Base-by-base conservation (phyloP, 2,329 filamentous ascomycete species). In the Colletotrichum sp. region DNA sequence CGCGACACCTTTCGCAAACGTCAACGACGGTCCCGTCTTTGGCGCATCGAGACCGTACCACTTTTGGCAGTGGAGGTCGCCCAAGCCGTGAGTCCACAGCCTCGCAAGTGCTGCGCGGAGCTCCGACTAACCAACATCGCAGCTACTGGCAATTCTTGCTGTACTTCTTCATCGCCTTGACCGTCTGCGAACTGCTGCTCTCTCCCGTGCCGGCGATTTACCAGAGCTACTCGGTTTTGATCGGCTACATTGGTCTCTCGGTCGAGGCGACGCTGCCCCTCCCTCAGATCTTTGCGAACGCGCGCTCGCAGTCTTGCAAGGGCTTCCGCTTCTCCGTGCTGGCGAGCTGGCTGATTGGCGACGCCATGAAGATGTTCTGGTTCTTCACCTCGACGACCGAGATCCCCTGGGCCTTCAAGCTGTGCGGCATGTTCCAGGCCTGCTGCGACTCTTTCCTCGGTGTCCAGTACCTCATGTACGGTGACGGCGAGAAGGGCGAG, bases 351-450 rank as follows among this genome's bases (percentile, higher is more conserved):
- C 87, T 98, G 69, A 86, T 93, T 4, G 95, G 95, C 77, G 95
- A 98, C 84, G 88, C 91, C 10, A 95, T 97, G 93, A 98, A 98
- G 89, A 94, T 96, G 90, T 94, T 95, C 81, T 94, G 92, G 92
- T 97, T 96, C 87, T 94, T 96, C 77, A 94, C 93, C 3, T 91
- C 93, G 2, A 91, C 89, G 2, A 91, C 91, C 6, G 88, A 90
- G 80, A 95, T 97, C 36, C 95, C 95, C 0, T 90, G 90, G 89
- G 92, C 94, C 2, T 98, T 97, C 85, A 96, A 96, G 87, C 85
- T 95, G 24, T 96, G 95, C 82, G 95, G 94, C 78, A 88, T 95
- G 71, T 96, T 97, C 85, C 95, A 97, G 87, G 94, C 94, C 24
- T 87, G 87, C 26, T 96, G 95, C 85, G 95, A 98, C 85, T 85